phyloP scores from a whole-genome alignment of 169 alveolate genomes.

The Cardiosporidium cionae region DNA sequence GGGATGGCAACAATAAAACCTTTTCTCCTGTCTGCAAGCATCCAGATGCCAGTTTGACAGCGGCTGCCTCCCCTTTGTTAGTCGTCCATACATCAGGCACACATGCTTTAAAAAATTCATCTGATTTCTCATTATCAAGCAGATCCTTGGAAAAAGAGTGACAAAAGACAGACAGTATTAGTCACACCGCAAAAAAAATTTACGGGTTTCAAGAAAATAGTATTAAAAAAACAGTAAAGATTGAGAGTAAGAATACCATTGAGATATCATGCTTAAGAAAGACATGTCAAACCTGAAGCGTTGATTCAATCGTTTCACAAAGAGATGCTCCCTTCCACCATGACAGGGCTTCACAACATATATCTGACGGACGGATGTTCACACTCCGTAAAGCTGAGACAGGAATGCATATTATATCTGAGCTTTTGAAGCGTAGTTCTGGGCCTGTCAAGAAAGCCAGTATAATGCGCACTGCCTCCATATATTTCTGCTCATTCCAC shows the following conservation, averaged over 20 bases:
- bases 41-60: background rate
- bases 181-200: too few relatives aligned
- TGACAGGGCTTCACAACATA: background rate
- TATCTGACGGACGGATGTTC: background rate
- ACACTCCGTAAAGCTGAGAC: constrained; percentile 17
- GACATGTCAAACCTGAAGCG: too few relatives aligned
- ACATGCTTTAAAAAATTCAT: too few relatives aligned
- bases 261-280: too few relatives aligned
- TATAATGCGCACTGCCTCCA: background rate
- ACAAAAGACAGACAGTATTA: too few relatives aligned
- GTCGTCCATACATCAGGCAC: background rate
- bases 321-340: constrained; percentile 36
- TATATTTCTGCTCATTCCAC: constrained; percentile 10
- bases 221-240: too few relatives aligned
- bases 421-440: constrained; percentile 8
- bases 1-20: background rate
- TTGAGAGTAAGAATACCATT: too few relatives aligned
- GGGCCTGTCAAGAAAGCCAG: constrained; percentile 16
- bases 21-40: background rate
- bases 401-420: background rate
- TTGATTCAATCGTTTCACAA: too few relatives aligned
- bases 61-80: background rate
- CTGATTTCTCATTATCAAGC: too few relatives aligned
- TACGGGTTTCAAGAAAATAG: too few relatives aligned
- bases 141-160: too few relatives aligned